Evolutionary conservation across 176 grass and related monocot genomes (phyloP).

Genomic region (Sorghum bicolor): DNA sequence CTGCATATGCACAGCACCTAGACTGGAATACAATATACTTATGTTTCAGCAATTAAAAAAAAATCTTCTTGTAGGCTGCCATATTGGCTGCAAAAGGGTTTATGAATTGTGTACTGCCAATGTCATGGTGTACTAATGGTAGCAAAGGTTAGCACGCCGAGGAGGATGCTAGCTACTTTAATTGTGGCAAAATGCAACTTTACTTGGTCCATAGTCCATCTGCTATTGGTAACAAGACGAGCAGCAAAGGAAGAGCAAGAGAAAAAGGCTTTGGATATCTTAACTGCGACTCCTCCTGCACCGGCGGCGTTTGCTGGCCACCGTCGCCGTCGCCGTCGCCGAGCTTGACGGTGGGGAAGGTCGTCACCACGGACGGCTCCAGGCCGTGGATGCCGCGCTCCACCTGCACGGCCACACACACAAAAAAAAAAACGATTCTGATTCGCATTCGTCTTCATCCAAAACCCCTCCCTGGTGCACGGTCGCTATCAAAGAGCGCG

Average conservation of each 20-base stretch:
- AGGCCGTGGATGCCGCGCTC: slow-evolving; percentile 40
- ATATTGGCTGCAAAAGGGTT: neutral
- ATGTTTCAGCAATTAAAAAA: neutral
- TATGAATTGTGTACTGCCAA: neutral
- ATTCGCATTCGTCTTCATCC: neutral
- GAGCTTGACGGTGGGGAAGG: slow-evolving; percentile 65
- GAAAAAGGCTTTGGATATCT: neutral
- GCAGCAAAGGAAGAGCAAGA: too few relatives aligned
- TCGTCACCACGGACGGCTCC: slow-evolving; percentile 55
- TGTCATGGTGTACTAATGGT: neutral
- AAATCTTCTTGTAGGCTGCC: neutral
- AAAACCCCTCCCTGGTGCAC: neutral
- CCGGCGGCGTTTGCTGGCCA: slow-evolving; percentile 2
- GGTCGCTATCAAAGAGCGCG: neutral
- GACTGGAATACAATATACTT: neutral
- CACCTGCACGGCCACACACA: slow-evolving; percentile 22
- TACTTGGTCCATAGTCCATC: neutral
- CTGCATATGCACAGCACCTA: too few relatives aligned
- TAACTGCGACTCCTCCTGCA: slow-evolving; percentile 52
- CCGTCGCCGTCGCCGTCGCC: slow-evolving; percentile 28
- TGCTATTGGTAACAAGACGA: neutral
- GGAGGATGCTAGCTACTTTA: neutral
- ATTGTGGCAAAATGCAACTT: neutral
- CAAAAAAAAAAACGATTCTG: neutral
- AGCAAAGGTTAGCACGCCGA: neutral